Percentiles rank a stretch among this genome's conserved stretches.
These are phyloP conservation scores for Ceratobasidium theobromae DNA, from an alignment of 1,284 basidiomycete species.

Conservation along the genomic window DNA sequence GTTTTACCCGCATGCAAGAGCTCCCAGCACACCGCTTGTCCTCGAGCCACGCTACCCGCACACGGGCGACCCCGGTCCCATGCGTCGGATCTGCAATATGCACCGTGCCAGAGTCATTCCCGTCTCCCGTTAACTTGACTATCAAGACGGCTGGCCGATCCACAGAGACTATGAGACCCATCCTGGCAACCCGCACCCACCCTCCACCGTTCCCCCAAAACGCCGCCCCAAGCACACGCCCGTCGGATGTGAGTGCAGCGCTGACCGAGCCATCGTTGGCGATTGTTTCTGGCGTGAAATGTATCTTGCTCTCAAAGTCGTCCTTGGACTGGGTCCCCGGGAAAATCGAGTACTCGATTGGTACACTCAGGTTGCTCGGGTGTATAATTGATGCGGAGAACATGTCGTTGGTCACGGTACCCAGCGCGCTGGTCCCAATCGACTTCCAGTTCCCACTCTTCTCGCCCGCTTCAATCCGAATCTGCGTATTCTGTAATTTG, in stretches of 20 bases:
- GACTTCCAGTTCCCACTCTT: slow-evolving; percentile 59
- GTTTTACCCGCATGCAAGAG: no score
- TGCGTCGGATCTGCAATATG: not conserved
- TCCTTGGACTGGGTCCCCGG: slow-evolving; percentile 44
- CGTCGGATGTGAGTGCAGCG: slow-evolving; percentile 39
- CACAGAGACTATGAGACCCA: not conserved
- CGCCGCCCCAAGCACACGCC: not conserved
- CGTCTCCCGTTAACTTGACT: not conserved
- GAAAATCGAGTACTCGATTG: slow-evolving; percentile 57
- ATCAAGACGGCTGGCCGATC: not conserved
- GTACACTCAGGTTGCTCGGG: slow-evolving; percentile 39
- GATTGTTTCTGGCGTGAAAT: slow-evolving; percentile 3
- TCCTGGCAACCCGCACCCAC: not conserved
- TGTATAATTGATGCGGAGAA: slow-evolving; percentile 64
- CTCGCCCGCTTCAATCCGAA: slow-evolving; percentile 45
- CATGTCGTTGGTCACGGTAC: slow-evolving; percentile 54
- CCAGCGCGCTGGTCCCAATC: slow-evolving; percentile 61
- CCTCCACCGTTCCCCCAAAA: not conserved
- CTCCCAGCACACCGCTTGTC: no score
- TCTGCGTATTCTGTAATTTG: slow-evolving; percentile 15
- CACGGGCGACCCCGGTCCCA: no score
- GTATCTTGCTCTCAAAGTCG: slow-evolving; percentile 1
- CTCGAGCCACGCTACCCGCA: no score
- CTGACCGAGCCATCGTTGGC: slow-evolving; percentile 1
- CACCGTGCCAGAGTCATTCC: not conserved